Base-by-base conservation (phyloP, 352 stramenopile genomes). In the Phytophthora sp. region DNA sequence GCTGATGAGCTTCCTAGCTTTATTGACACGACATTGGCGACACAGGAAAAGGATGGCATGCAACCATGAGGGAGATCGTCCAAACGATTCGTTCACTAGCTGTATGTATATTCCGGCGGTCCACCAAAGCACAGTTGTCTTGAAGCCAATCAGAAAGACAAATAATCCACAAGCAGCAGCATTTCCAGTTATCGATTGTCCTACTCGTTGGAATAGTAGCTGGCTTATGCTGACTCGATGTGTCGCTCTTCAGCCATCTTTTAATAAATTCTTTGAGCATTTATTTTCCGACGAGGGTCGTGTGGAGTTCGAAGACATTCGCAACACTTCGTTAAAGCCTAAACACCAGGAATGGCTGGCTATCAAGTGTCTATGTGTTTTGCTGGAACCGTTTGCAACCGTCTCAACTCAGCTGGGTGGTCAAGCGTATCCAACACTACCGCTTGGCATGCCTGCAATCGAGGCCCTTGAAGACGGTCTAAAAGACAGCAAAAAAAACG, bases 101-200 rank as follows among this genome's bases (percentile, higher is more conserved):
- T n/a, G n/a, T n/a, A n/a, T n/a, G n/a, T n/a, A n/a, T n/a, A 12
- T 61, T 57, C 56, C 49, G 41, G 12, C 21, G 30, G n/a, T 61
- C 49, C 3, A 16, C 39, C 0, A 67, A 67, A 29, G 41, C 38
- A 45, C 15, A 60, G 35, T 24, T 27, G 56, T 12, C 33, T 63
- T 30, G 56, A 51, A 13, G 23, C 11, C n/a, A n/a, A 38, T 38
- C 4, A 8, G 16, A 11, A 38, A 38, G 31, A 6, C 31, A n/a
- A n/a, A n/a, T n/a, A n/a, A n/a, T n/a, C n/a, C n/a, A n/a, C 11
- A 38, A 38, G 7, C 31, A n/a, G 31, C 31, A n/a, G 31, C 7
- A 38, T 38, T 38, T 38, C 16, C 3, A 38, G 16, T 38, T 38
- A 1, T 6, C 31, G 31, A 38, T 38, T 38, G 31, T 38, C 31